Evolutionary conservation across 1,284 basidiomycete species (phyloP).

Genomic region (Xerocomus amazonicus): DNA sequence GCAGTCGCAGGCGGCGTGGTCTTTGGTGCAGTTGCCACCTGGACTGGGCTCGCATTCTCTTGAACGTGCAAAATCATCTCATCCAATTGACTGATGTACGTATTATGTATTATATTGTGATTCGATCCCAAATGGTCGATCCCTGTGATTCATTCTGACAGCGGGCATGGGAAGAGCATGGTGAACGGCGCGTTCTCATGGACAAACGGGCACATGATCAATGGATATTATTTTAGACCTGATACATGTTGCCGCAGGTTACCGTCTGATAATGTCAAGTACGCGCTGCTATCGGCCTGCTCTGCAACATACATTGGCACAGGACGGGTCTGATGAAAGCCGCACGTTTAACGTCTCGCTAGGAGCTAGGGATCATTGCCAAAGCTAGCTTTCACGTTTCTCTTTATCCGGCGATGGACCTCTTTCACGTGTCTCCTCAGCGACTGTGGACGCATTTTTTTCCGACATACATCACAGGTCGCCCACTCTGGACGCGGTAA

Average conservation of each 20-base stretch:
- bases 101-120: background rate
- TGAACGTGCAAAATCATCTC: slow-evolving; percentile 10
- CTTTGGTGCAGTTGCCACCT: slow-evolving; percentile 38
- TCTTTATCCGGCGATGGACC: slow-evolving; percentile 19
- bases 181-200: background rate
- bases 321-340: background rate
- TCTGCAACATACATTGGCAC: background rate
- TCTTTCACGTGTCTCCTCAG: slow-evolving; percentile 17
- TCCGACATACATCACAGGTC: slow-evolving; percentile 15
- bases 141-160: background rate
- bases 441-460: slow-evolving; percentile 19
- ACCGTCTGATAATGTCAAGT: too few species aligned
- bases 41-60: slow-evolving; percentile 35
- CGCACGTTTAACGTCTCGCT: background rate
- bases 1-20: slow-evolving; percentile 36
- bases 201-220: slow-evolving; percentile 6
- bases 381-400: slow-evolving; percentile 5
- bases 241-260: background rate
- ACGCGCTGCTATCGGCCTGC: background rate
- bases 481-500: background rate
- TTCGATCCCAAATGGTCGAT: slow-evolving; percentile 8
- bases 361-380: background rate
- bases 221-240: background rate
- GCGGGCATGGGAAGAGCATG: slow-evolving; percentile 2
- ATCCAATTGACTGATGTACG: background rate